A percentile compares a stretch with the other conserved stretches of the same genome.
phyloP scores from a whole-genome alignment of 1,284 basidiomycete species.

The Termitomyces sp. region DNA sequence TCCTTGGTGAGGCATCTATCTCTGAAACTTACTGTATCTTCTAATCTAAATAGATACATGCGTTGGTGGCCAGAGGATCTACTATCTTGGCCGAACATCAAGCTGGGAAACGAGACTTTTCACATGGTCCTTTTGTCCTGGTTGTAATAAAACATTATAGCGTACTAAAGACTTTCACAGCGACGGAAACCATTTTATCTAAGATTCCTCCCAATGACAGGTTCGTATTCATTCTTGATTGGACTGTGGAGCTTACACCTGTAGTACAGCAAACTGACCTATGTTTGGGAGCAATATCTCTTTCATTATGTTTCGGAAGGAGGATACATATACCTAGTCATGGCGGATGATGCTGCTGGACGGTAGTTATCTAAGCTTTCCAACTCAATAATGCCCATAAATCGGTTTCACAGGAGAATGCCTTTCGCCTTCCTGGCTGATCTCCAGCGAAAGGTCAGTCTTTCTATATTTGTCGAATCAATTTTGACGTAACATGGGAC shows the following conservation, averaged over 20 bases:
- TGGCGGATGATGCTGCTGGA: constrained; percentile 89
- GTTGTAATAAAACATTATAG: neutral
- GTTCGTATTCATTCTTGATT: neutral
- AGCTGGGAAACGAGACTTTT: constrained; percentile 76
- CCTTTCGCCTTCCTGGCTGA: constrained; percentile 93
- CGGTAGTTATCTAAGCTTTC: constrained; percentile 40
- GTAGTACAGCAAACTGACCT: constrained; percentile 77
- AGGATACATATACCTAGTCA: constrained; percentile 85
- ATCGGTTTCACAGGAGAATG: constrained; percentile 56
- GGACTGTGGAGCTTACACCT: constrained; percentile 1
- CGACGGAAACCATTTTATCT: constrained; percentile 87
- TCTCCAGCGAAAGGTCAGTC: constrained; percentile 66
- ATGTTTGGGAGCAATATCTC: constrained; percentile 93
- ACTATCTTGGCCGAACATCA: constrained; percentile 83
- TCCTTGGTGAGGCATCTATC: constrained; percentile 21
- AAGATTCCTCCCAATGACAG: constrained; percentile 91
- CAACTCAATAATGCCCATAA: constrained; percentile 1
- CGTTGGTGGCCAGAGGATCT: constrained; percentile 78
- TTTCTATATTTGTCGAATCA: constrained; percentile 3
- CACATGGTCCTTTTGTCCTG: constrained; percentile 55
- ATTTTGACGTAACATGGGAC: constrained; percentile 7
- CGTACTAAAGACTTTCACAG: constrained; percentile 30
- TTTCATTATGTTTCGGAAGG: constrained; percentile 94
- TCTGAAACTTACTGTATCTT: neutral
- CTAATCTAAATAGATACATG: constrained; percentile 60